Base-by-base conservation (phyloP, 140 eudicot species). In the Oenanthe javanica region DNA sequence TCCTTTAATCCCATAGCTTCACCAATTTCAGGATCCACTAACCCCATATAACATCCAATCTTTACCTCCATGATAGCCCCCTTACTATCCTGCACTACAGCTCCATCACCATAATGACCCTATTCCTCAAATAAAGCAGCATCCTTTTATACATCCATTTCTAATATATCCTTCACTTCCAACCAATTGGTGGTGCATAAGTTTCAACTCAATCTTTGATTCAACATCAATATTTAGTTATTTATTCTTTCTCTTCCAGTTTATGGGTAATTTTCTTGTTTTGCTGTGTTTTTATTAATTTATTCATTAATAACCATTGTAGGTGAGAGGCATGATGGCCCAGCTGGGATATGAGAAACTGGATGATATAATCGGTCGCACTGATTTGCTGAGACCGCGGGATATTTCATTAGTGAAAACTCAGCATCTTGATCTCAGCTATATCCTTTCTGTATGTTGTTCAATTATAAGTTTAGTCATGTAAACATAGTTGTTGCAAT, bases 321-420 rank as follows among this genome's bases (percentile, higher is more conserved):
- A 95, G 99, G 97, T 96, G 80, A 91, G 99, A 88, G 94, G 99
- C 87, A 89, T 90, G 66, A 87, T 96, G 92, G 99, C 99, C 40
- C 97, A 96, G 82, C 59, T 96, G 86, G 98, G 99, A 80, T 96
- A 88, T 73, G 97, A 91, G 87, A 96, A 96, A 86, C 90, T 96
- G 85, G 99, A 96, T 80, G 99, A 96, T 78, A 77, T 96, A 80
- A 91, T 96, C 77, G 99, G 99, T 82, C 94, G 84, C 88, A 96
- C 99, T 23, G 98, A 96, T 80, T 82, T 96, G 71, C 83, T 96
- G 79, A 93, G 87, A 87, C 93, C 96, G 66, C 96, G 97, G 71
- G 99, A 96, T 82, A 89, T 96, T 66, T 96, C 99, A 57, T 84
- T 96, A 85, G 82, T 93, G 86, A 96, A 96, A 87, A 96, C 99